phyloP scores from a whole-genome alignment of 1,139 yeast genomes.

The Taphrina flavorubra region DNA sequence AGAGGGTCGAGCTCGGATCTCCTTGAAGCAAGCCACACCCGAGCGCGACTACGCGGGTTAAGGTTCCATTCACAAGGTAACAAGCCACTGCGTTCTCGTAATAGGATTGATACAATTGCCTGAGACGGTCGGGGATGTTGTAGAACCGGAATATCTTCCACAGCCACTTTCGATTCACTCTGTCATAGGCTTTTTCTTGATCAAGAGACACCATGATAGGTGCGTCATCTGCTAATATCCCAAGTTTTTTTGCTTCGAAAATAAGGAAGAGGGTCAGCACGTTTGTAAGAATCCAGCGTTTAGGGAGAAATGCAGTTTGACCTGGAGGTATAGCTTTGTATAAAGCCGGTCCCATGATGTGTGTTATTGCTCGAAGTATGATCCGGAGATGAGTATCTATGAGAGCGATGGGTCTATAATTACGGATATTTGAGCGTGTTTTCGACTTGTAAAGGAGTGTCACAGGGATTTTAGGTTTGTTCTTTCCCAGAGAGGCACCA shows the following conservation, averaged over 20 bases:
- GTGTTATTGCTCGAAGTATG: background rate
- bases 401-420: background rate
- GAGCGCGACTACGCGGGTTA: background rate
- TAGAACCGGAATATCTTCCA: background rate
- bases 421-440: background rate
- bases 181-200: slow-evolving; percentile 13
- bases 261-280: background rate
- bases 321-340: background rate
- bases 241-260: background rate
- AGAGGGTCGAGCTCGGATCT: background rate
- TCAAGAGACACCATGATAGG: background rate
- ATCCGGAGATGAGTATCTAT: background rate
- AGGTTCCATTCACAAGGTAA: background rate
- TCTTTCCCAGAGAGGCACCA: background rate
- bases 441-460: background rate
- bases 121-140: no score
- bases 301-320: slow-evolving; percentile 6
- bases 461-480: background rate
- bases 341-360: background rate
- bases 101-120: background rate
- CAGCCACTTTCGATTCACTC: background rate
- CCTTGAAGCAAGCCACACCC: slow-evolving; percentile 7
- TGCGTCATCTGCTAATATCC: background rate
- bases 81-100: background rate
- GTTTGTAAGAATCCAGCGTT: background rate